phyloP scores from a whole-genome alignment of 1,139 yeast species.

The Debaryomycetaceae sp. region DNA sequence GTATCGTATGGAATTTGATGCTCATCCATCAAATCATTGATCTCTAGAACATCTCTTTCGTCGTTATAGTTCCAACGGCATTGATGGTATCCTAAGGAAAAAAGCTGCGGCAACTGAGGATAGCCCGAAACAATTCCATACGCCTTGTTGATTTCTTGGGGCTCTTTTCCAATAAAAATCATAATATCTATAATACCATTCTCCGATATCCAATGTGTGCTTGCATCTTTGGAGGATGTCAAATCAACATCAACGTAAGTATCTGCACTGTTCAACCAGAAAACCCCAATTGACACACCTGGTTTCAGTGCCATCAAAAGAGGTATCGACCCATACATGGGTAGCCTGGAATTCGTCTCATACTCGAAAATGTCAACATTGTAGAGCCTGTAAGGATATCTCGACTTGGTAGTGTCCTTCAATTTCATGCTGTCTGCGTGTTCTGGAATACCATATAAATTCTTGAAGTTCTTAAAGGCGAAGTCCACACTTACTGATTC shows the following conservation, averaged over 20 bases:
- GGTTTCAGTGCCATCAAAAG: slow-evolving; percentile 69
- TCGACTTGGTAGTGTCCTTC: slow-evolving; percentile 56
- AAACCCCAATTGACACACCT: slow-evolving; percentile 64
- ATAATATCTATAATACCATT: slow-evolving; percentile 78
- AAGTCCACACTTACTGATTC: slow-evolving; percentile 85
- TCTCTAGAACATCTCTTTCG: slow-evolving; percentile 74
- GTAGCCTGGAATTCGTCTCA: slow-evolving; percentile 72
- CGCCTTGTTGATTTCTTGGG: slow-evolving; percentile 54
- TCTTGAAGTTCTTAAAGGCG: slow-evolving; percentile 52
- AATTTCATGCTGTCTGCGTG: slow-evolving; percentile 81
- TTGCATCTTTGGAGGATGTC: slow-evolving; percentile 23
- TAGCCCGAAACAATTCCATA: slow-evolving; percentile 78
- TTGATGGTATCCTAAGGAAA: slow-evolving; percentile 89
- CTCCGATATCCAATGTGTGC: slow-evolving; percentile 93
- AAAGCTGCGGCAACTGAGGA: slow-evolving; percentile 70
- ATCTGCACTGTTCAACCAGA: slow-evolving; percentile 93
- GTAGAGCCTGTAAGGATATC: slow-evolving; percentile 74
- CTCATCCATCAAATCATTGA: slow-evolving; percentile 67
- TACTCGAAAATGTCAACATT: slow-evolving; percentile 96
- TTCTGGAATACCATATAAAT: slow-evolving; percentile 91
- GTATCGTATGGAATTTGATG: slow-evolving; percentile 81
- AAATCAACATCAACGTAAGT: slow-evolving; percentile 76
- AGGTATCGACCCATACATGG: slow-evolving; percentile 96
- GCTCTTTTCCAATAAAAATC: slow-evolving; percentile 60
- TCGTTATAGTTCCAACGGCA: slow-evolving; percentile 97